Conservation (phyloP, 2,329 filamentous ascomycete genomes). For the Balansia obtecta region DNA sequence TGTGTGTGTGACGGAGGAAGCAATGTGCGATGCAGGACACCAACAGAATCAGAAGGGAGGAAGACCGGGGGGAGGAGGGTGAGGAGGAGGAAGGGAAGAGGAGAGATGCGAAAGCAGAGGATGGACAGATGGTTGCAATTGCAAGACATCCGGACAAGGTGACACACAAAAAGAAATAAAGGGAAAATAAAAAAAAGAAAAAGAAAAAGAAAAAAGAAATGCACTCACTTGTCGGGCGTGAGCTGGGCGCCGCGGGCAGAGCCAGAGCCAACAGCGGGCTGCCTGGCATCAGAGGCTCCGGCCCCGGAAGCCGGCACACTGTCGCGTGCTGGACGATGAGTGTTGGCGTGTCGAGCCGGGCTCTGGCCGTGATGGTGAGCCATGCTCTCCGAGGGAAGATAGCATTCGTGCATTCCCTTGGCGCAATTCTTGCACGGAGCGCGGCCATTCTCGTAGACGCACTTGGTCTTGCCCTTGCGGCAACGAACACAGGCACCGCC, state of each 20-base stretch:
- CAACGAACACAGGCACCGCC: slow-evolving; percentile 50
- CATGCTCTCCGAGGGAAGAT: slow-evolving; percentile 47
- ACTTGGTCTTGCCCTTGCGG: slow-evolving; percentile 52
- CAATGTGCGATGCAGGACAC: not conserved
- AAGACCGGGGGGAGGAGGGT: not conserved
- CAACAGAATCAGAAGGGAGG: not conserved
- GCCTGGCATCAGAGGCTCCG: slow-evolving; percentile 32
- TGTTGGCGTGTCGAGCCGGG: slow-evolving; percentile 35
- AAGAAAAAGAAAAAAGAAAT: too few relatives aligned
- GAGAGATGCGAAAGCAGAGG: slow-evolving; percentile 5
- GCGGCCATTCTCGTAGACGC: slow-evolving; percentile 49
- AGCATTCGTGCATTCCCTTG: slow-evolving; percentile 52
- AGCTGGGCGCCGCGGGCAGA: slow-evolving; percentile 35
- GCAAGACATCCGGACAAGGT: not conserved
- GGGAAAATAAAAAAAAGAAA: too few relatives aligned
- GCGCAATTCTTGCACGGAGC: slow-evolving; percentile 53
- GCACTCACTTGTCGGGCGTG: slow-evolving; percentile 42
- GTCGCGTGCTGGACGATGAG: slow-evolving; percentile 40
- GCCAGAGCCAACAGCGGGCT: slow-evolving; percentile 28
- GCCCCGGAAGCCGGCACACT: slow-evolving; percentile 39
- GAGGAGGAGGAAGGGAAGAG: not conserved
- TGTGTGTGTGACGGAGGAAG: not conserved
- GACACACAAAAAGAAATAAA: too few relatives aligned
- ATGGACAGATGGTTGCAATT: not conserved
- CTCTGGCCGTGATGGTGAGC: slow-evolving; percentile 47